Base-by-base conservation (phyloP, 352 stramenopile genomes). In the Globisporangium viniferum region DNA sequence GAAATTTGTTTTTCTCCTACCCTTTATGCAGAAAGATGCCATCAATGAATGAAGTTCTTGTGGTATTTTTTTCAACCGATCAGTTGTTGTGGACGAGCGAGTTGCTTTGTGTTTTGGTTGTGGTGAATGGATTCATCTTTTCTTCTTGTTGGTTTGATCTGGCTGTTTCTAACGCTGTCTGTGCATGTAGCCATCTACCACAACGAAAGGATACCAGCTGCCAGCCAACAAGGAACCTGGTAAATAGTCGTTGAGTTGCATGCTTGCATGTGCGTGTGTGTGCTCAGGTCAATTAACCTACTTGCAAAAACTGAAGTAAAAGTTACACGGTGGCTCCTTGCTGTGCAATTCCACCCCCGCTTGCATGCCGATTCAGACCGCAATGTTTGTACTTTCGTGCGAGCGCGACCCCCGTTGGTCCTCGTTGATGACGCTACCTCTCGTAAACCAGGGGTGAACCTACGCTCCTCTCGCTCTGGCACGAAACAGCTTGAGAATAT, bases 11-110 rank as follows among this genome's bases (percentile, higher is more conserved):
- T 60, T 63, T 55, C 46, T 27, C 20, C 49, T 27, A 54, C 27
- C 65, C 14, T 59, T 62, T 49, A 66, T 66, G 60, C 60, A 14
- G 44, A 12, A 54, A 44, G 31, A 51, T 59, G 49, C 49, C 59
- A 63, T 59, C 66, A 65, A 67, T 71, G 66, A 71, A 71, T 71
- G 59, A 71, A 71, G 66, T 71, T 71, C 66, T 71, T 71, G 66
- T 61, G 59, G 59, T 59, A 41, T 39, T 65, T 41, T 36, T 35
- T 36, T 24, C 24, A 29, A 44, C 20, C 49, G 15, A 27, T 31
- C 33, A 7, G 22, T 12, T 29, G n/a, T 59, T 35, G 18, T 14
- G 27, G 44, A 49, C 44, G 44, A 49, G 44, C 41, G 41, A 14
- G 24, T 39, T 1, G 15, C 18, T 41, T 15, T 59, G 62, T 46